Evolutionary conservation across 139 green algal species (phyloP).

Genomic region (Chlamydomonas eustigma): DNA sequence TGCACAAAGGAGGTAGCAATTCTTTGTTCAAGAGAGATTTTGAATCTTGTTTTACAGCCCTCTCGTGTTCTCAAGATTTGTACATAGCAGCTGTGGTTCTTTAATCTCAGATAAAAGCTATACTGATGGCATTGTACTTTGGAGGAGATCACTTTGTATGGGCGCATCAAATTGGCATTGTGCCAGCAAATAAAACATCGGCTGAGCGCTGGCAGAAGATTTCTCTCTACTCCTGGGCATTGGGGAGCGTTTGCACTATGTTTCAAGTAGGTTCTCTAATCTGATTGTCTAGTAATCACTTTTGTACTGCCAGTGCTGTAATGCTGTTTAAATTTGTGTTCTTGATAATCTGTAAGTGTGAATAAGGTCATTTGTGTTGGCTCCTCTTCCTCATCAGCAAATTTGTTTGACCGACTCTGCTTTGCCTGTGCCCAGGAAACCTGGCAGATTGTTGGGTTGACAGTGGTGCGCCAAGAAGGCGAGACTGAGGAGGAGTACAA

Average conservation of each 20-base stretch:
- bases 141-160: slow-evolving; percentile 89
- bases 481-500: slow-evolving; percentile 63
- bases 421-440: neutral
- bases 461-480: slow-evolving; percentile 17
- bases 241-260: slow-evolving; percentile 33
- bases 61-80: too few species aligned
- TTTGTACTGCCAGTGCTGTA: too few species aligned
- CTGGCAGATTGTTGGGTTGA: neutral
- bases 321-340: neutral
- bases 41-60: too few species aligned
- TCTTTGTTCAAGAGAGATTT: too few species aligned
- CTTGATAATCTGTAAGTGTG: neutral
- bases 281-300: too few species aligned
- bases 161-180: slow-evolving; percentile 75
- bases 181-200: slow-evolving; percentile 60
- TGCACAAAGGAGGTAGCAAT: too few species aligned
- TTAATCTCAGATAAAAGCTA: slow-evolving; percentile 64
- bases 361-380: slow-evolving; percentile 1
- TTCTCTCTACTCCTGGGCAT: slow-evolving; percentile 57
- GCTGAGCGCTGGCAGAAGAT: slow-evolving; percentile 55
- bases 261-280: too few species aligned
- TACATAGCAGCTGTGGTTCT: neutral
- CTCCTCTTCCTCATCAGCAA: too few species aligned
- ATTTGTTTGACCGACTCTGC: slow-evolving; percentile 5
- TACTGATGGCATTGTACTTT: slow-evolving; percentile 94